phyloP scores from a whole-genome alignment of 139 green algal species.

The Coelastrella sp. region DNA sequence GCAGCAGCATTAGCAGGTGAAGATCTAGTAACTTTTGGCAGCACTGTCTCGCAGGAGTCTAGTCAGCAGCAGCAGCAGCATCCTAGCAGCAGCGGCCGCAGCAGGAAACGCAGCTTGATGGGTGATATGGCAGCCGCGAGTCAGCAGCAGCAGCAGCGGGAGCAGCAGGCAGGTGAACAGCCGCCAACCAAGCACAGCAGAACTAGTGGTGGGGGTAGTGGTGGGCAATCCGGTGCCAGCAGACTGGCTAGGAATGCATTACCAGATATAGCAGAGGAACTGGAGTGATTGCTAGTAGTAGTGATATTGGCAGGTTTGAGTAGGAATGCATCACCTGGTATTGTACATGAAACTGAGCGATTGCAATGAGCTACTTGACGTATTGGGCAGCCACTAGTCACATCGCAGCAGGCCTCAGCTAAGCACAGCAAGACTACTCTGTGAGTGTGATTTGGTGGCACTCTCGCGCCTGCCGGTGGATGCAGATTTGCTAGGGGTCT shows the following conservation, averaged over 20 bases:
- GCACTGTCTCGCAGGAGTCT: neutral
- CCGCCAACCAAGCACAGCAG: neutral
- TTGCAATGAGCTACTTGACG: no score
- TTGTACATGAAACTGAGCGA: neutral
- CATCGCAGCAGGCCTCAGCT: no score
- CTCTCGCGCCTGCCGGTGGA: no score
- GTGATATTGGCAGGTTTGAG: no score
- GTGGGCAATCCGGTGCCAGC: neutral
- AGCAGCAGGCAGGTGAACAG: neutral
- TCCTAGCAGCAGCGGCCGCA: neutral
- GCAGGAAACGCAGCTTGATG: constrained; percentile 35
- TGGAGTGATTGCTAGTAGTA: neutral
- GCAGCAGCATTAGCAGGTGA: neutral
- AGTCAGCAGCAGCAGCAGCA: neutral
- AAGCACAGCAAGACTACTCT: no score
- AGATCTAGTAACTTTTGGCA: neutral
- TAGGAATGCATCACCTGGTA: no score
- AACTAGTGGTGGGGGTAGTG: neutral
- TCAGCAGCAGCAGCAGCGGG: constrained; percentile 23
- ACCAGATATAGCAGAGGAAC: constrained; percentile 11
- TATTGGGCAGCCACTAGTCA: no score
- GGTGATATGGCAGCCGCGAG: constrained; percentile 22
- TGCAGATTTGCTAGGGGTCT: no score
- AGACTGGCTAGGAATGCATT: neutral
- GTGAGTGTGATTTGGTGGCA: no score